Evolutionary conservation across 2,329 filamentous ascomycete species (phyloP).

Genomic region (Cordyceps javanica): DNA sequence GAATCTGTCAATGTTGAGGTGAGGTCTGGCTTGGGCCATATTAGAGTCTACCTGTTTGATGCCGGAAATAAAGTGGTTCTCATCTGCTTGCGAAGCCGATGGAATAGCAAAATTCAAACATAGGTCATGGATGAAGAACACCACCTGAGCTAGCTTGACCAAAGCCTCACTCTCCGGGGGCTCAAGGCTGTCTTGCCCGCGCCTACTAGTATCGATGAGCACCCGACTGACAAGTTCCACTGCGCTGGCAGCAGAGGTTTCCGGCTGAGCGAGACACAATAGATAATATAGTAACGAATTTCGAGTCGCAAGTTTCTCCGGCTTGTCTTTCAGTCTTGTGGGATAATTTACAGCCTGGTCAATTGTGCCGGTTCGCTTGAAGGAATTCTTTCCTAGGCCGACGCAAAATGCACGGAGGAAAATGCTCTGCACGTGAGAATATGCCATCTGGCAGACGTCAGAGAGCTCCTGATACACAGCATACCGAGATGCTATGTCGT

Average conservation of each 20-base stretch:
- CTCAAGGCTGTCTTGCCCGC: not conserved
- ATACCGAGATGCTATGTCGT: not conserved
- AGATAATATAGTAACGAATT: not conserved
- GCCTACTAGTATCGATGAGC: not conserved
- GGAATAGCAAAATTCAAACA: not conserved
- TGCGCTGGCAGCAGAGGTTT: not conserved
- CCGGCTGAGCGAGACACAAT: not conserved
- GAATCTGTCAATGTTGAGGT: not conserved
- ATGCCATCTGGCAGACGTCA: not conserved
- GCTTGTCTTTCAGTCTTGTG: not conserved
- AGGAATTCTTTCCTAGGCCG: not conserved
- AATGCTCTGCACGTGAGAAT: not conserved
- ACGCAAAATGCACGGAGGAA: not conserved
- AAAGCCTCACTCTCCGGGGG: not conserved
- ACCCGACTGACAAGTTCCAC: not conserved
- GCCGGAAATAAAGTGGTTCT: not conserved
- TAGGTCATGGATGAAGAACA: not conserved
- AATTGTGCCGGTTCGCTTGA: no score
- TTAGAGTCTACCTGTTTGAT: not conserved
- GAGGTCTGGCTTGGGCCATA: not conserved
- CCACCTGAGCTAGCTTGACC: not conserved
- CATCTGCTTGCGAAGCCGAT: not conserved
- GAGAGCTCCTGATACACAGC: not conserved
- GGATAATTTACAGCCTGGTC: no score
- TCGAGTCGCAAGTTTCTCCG: not conserved